Base-by-base conservation (phyloP, 1,139 yeast genomes). In the Petasospora fabianii region DNA sequence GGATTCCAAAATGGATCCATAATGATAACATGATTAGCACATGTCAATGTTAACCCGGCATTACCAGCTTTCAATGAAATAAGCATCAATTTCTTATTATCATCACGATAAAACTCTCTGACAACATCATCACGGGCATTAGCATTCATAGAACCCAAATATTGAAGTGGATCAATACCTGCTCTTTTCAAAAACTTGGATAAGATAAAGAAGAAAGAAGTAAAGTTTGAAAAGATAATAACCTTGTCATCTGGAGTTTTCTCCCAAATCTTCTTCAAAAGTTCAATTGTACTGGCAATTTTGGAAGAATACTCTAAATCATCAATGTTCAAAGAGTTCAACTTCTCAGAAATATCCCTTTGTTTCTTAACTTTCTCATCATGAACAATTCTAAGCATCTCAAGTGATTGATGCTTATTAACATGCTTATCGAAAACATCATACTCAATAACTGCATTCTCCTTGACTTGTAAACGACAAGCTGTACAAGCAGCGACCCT, bases 1-100 rank as follows among this genome's bases (percentile, higher is more conserved):
- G 97, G 97, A 56, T 90, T 90, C 97, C 97, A 90, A 58, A 87
- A 90, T 13, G 97, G 97, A 59, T 90, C 97, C 69, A 86, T 74
- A 11, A 90, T 74, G 36, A 90, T 77, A 10, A 90, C 95, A 59
- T 87, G 96, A 30, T 87, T 84, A 0, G 97, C 97, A 64, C 95
- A 85, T 0, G 97, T 90, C 48, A 90, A 69, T 0, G 97, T 90
- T 47, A 90, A 69, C 6, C 97, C 97, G 12, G 88, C 92, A 58
- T 86, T 88, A 52, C 97, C 97, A 1, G 97, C 96, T 56, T 82
- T 82, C 55, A 90, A 71, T 0, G 96, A 85, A 19, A 87, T 71
- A 36, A 90, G 66, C 56, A 90, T 61, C 10, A 90, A 73, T 35
- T 69, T 68, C 24, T 68, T 62, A 3, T 63, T 60, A 1, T 71